phyloP scores from a whole-genome alignment of 257 asterid species.

The Nicotiana attenuata region DNA sequence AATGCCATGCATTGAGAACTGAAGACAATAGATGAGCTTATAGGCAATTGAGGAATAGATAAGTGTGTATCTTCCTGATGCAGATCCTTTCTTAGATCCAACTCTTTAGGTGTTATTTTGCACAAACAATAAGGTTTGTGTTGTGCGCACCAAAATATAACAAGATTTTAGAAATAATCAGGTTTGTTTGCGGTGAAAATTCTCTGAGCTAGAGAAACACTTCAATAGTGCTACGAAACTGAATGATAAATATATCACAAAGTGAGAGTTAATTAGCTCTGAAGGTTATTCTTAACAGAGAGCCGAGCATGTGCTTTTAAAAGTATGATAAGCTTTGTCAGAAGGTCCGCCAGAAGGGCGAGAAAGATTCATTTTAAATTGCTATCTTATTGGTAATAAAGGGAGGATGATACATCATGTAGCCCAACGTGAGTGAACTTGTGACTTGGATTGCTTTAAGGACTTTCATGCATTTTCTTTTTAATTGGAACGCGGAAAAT shows the following conservation, averaged over 20 bases:
- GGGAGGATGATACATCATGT: background rate
- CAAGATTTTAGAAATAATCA: background rate
- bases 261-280: background rate
- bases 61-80: background rate
- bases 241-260: background rate
- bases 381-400: background rate
- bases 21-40: background rate
- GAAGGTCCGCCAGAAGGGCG: background rate
- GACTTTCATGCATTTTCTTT: background rate
- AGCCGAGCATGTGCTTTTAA: background rate
- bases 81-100: background rate
- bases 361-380: background rate
- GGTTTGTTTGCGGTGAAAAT: background rate
- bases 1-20: background rate
- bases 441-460: background rate
- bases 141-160: no score
- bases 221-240: background rate
- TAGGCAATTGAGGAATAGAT: conserved; percentile 1
- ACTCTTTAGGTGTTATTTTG: background rate
- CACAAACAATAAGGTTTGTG: background rate
- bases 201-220: background rate
- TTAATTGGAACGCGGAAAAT: background rate
- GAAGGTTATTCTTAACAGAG: background rate
- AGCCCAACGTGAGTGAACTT: background rate
- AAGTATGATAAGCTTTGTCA: background rate